Conservation (phyloP, 1,284 basidiomycete species). For the Abortiporus biennis region DNA sequence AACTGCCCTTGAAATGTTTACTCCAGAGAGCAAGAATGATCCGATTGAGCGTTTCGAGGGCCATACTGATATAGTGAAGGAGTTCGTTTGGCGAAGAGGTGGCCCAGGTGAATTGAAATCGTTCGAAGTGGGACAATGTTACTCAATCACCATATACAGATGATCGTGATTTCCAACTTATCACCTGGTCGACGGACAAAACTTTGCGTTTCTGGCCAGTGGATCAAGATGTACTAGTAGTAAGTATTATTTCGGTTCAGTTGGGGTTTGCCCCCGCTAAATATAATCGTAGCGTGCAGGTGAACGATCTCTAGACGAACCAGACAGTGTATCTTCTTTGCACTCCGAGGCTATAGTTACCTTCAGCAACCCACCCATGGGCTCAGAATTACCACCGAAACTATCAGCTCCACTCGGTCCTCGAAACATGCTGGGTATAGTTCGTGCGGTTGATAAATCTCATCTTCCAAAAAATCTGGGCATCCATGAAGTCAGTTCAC, state of each 20-base stretch:
- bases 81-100: slow-evolving; percentile 92
- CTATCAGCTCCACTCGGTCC: slow-evolving; percentile 65
- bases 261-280: too few relatives aligned
- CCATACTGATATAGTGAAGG: slow-evolving; percentile 91
- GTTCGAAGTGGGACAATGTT: slow-evolving; percentile 24
- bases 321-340: slow-evolving; percentile 4
- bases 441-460: slow-evolving; percentile 57
- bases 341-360: slow-evolving; percentile 19
- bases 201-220: slow-evolving; percentile 92
- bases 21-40: slow-evolving; percentile 36
- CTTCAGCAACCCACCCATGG: slow-evolving; percentile 26
- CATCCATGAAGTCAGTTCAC: slow-evolving; percentile 9
- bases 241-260: too few relatives aligned
- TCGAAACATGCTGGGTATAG: slow-evolving; percentile 62
- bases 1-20: slow-evolving; percentile 83
- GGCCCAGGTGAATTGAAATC: slow-evolving; percentile 38
- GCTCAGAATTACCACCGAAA: slow-evolving; percentile 25
- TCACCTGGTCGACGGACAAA: slow-evolving; percentile 96
- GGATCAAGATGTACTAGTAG: slow-evolving; percentile 61
- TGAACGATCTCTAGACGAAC: slow-evolving; percentile 3
- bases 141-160: slow-evolving; percentile 27
- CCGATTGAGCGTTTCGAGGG: slow-evolving; percentile 83
- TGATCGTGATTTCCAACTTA: slow-evolving; percentile 81
- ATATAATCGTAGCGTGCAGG: too few relatives aligned
- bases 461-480: slow-evolving; percentile 25